These are phyloP conservation scores for Colletotrichum nymphaeae DNA, from an alignment of 2,329 filamentous ascomycete species.

Conservation along the genomic window DNA sequence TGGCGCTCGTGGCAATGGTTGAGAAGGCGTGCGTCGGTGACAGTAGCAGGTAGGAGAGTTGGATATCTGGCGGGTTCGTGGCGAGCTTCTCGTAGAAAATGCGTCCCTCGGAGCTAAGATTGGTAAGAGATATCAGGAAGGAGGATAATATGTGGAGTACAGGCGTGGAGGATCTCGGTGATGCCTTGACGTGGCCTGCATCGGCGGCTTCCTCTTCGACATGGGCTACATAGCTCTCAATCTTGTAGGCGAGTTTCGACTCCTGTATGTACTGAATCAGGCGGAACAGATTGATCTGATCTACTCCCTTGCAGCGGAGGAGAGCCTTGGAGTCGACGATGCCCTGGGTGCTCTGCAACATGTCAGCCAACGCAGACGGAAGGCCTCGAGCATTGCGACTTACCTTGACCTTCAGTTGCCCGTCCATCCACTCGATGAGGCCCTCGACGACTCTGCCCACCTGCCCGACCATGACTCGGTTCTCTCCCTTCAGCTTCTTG, in stretches of 20 bases:
- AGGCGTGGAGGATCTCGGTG: constrained; percentile 55
- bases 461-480: constrained; percentile 91
- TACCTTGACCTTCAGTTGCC: constrained; percentile 61
- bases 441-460: constrained; percentile 86
- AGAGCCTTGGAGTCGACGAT: constrained; percentile 78
- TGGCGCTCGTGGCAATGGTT: constrained; percentile 84
- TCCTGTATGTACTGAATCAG: constrained; percentile 88
- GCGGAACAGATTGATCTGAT: constrained; percentile 95
- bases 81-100: constrained; percentile 70
- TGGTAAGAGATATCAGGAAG: constrained; percentile 85
- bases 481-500: constrained; percentile 88
- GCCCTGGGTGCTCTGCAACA: constrained; percentile 65
- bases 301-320: constrained; percentile 85
- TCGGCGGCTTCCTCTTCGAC: constrained; percentile 61
- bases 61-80: constrained; percentile 56
- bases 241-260: constrained; percentile 93
- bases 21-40: constrained; percentile 93
- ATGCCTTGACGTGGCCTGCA: constrained; percentile 37
- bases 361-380: not conserved
- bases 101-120: constrained; percentile 79
- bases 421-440: constrained; percentile 75
- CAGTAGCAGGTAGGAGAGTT: constrained; percentile 86
- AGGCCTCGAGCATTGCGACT: constrained; percentile 9
- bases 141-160: constrained; percentile 67
- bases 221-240: constrained; percentile 85